These are phyloP conservation scores for Rhizopogon roseolus DNA, from an alignment of 768 basidiomycete species.

Conservation along the genomic window DNA sequence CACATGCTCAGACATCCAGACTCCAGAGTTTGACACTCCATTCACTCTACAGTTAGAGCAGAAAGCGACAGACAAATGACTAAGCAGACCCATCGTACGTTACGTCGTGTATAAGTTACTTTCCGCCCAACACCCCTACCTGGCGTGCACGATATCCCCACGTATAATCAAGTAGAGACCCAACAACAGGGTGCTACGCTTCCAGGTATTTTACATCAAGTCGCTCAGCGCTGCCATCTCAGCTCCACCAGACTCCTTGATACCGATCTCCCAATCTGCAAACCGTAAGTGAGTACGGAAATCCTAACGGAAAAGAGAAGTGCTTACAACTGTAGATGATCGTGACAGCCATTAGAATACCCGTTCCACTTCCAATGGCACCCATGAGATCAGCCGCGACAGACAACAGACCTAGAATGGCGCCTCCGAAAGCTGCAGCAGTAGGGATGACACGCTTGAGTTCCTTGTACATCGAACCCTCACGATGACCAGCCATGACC, in stretches of 20 bases:
- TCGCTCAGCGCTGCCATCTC: conserved; percentile 82
- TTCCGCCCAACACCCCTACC: neutral
- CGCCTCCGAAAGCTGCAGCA: conserved; percentile 95
- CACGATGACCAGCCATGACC: conserved; percentile 91
- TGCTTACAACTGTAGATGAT: conserved; percentile 80
- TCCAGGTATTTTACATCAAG: conserved; percentile 45
- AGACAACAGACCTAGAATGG: conserved; percentile 88
- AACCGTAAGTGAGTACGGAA: neutral
- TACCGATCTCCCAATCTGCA: conserved; percentile 92
- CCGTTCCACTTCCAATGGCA: conserved; percentile 92
- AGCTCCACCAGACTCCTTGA: conserved; percentile 70
- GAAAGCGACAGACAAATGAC: neutral
- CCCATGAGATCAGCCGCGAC: conserved; percentile 94
- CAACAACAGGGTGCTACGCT: neutral
- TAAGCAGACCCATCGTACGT: neutral
- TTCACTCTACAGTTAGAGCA: neutral
- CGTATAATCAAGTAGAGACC: neutral
- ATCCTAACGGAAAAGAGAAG: neutral
- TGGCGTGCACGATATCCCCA: too few relatives aligned
- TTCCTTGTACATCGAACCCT: conserved; percentile 99
- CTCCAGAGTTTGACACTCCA: neutral
- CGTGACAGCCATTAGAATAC: conserved; percentile 96
- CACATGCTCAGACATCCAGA: neutral
- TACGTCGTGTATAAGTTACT: neutral
- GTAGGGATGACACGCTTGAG: conserved; percentile 97